Conservation (phyloP, 495 filamentous ascomycete genomes). For the Durotheca rogersii region DNA sequence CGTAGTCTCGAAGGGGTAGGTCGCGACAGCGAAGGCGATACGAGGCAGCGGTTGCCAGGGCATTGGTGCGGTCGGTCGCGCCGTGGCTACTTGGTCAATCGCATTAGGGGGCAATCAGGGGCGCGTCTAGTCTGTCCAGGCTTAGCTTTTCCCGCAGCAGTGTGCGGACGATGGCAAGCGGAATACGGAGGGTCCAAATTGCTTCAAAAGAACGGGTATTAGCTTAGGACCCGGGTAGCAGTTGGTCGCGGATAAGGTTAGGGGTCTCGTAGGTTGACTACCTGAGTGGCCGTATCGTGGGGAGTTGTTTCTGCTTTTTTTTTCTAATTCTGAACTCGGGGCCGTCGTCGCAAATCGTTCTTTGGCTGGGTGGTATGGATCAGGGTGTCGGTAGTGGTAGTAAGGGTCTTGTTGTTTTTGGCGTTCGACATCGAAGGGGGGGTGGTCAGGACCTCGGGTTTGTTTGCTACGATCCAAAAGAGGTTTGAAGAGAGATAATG, state of each 20-base stretch:
- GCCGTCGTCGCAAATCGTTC: conserved; percentile 28
- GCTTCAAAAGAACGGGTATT: conserved; percentile 3
- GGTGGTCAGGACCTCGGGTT: conserved; percentile 11
- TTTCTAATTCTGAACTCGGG: conserved; percentile 13
- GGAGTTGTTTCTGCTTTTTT: too few relatives aligned
- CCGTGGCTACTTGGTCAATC: conserved; percentile 37
- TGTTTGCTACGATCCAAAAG: conserved; percentile 15
- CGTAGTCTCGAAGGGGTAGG: conserved; percentile 84
- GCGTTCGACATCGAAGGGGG: conserved; percentile 13
- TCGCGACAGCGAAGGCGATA: conserved; percentile 96
- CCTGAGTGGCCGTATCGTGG: too few relatives aligned
- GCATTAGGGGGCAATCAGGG: conserved; percentile 31
- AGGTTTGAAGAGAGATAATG: conserved; percentile 3
- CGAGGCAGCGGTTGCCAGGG: conserved; percentile 95
- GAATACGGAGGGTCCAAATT: conserved; percentile 5
- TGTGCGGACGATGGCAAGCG: conserved; percentile 16
- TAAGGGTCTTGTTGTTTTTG: too few relatives aligned
- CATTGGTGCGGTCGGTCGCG: conserved; percentile 57
- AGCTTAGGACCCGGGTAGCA: conserved; percentile 1
- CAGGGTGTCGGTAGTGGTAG: conserved; percentile 1
- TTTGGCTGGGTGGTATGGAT: conserved; percentile 12
- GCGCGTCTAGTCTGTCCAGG: conserved; percentile 1
- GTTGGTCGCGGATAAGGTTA: conserved; percentile 10
- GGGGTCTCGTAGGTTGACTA: conserved; percentile 5
- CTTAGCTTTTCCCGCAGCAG: conserved; percentile 21